phyloP scores from a whole-genome alignment of 2,329 filamentous ascomycete species.

The Thelonectria olida region DNA sequence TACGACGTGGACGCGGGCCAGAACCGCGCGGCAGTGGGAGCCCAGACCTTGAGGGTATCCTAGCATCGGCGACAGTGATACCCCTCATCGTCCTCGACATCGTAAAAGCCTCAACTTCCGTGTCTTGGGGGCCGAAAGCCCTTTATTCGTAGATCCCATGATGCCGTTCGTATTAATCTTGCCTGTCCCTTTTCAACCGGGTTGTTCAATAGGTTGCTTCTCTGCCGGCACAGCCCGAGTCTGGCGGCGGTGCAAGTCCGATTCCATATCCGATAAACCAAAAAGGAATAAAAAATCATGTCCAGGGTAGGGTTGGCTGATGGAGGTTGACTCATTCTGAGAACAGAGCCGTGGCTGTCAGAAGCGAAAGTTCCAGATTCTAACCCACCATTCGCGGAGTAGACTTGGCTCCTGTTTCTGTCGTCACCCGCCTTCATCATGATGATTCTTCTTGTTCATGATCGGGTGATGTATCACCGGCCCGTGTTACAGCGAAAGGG shows the following conservation, averaged over 20 bases:
- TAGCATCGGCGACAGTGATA: no score
- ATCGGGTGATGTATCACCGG: not conserved
- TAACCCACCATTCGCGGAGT: not conserved
- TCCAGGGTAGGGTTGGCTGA: constrained; percentile 20
- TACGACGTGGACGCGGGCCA: constrained; percentile 12
- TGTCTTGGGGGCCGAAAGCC: not conserved
- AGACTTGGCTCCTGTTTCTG: not conserved
- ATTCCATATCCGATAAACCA: not conserved
- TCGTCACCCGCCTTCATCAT: not conserved
- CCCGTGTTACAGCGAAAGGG: not conserved
- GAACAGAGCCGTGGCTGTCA: not conserved
- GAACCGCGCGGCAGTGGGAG: constrained; percentile 12
- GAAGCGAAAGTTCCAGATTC: not conserved
- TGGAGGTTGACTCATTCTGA: constrained; percentile 20
- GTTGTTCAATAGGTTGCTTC: not conserved
- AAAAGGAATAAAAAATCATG: not conserved
- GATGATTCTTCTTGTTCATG: not conserved
- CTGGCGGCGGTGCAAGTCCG: constrained; percentile 6
- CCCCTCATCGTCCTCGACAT: not conserved
- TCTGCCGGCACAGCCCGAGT: not conserved
- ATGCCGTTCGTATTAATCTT: not conserved
- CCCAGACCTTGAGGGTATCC: constrained; percentile 3
- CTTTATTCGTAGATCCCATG: not conserved
- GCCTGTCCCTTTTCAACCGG: not conserved
- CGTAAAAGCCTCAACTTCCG: not conserved